These are phyloP conservation scores for Nothophoma quercina DNA, from an alignment of 2,329 filamentous ascomycete species.

Conservation along the genomic window DNA sequence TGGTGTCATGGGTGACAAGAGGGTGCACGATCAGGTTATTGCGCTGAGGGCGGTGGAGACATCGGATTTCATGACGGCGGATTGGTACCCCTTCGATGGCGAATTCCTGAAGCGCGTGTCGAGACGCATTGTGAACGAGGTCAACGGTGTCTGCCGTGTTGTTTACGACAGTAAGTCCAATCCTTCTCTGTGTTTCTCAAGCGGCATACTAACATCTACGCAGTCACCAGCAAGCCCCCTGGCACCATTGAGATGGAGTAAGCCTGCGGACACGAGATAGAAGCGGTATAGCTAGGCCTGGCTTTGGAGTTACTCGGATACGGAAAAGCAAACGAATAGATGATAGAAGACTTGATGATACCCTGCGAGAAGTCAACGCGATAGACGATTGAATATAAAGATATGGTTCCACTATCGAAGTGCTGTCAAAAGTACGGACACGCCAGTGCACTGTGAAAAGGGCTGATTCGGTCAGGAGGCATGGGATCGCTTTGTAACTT, in stretches of 20 bases:
- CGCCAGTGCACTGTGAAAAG: background rate
- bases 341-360: constrained; percentile 36
- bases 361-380: constrained; percentile 25
- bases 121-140: constrained; percentile 76
- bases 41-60: constrained; percentile 68
- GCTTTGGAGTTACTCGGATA: constrained; percentile 5
- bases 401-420: constrained; percentile 23
- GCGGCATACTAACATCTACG: constrained; percentile 23
- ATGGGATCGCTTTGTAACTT: too few relatives aligned
- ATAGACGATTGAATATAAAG: constrained; percentile 21
- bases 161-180: constrained; percentile 68
- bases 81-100: constrained; percentile 71
- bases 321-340: constrained; percentile 28
- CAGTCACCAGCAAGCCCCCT: constrained; percentile 70
- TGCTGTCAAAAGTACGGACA: constrained; percentile 29
- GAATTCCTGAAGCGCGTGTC: constrained; percentile 71
- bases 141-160: constrained; percentile 75
- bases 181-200: background rate
- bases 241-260: constrained; percentile 80
- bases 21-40: constrained; percentile 70
- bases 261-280: background rate
- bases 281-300: constrained; percentile 2
- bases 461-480: too few relatives aligned
- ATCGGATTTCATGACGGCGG: constrained; percentile 77
- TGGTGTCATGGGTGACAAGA: constrained; percentile 74